Evolutionary conservation across 495 filamentous ascomycete species (phyloP).

Genomic region (Neurospora cerealis): DNA sequence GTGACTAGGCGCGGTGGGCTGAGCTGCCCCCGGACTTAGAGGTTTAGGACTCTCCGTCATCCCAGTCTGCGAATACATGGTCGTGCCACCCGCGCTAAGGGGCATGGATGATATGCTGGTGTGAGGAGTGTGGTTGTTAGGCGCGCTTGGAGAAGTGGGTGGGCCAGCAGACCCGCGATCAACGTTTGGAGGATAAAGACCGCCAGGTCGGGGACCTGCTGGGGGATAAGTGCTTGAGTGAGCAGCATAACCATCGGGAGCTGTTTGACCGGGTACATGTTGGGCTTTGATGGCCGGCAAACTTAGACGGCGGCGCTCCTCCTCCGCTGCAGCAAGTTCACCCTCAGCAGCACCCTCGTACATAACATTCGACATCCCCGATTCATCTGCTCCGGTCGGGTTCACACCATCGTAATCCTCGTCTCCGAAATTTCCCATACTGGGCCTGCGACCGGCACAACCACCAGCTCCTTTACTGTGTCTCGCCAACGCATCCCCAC

Average conservation of each 20-base stretch:
- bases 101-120: slow-evolving; percentile 39
- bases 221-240: slow-evolving; percentile 73
- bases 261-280: slow-evolving; percentile 45
- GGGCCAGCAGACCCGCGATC: slow-evolving; percentile 42
- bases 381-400: slow-evolving; percentile 52
- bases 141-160: slow-evolving; percentile 38
- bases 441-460: slow-evolving; percentile 82
- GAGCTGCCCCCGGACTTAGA: slow-evolving; percentile 61
- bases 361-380: slow-evolving; percentile 66
- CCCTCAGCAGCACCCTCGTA: slow-evolving; percentile 53
- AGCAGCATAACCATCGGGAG: slow-evolving; percentile 25
- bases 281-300: slow-evolving; percentile 66
- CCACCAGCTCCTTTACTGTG: slow-evolving; percentile 95
- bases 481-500: slow-evolving; percentile 86
- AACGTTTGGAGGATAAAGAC: slow-evolving; percentile 53
- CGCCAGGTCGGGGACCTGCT: slow-evolving; percentile 40
- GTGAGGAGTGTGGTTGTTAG: slow-evolving; percentile 34
- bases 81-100: slow-evolving; percentile 37
- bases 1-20: slow-evolving; percentile 49
- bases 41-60: slow-evolving; percentile 86
- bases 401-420: slow-evolving; percentile 53
- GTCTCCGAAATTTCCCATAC: slow-evolving; percentile 78
- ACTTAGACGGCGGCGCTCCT: slow-evolving; percentile 44
- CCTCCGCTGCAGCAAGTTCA: slow-evolving; percentile 31
- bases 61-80: slow-evolving; percentile 57